Conservation (phyloP, 2,329 filamentous ascomycete species). For the Rhynchosporium graminicola region DNA sequence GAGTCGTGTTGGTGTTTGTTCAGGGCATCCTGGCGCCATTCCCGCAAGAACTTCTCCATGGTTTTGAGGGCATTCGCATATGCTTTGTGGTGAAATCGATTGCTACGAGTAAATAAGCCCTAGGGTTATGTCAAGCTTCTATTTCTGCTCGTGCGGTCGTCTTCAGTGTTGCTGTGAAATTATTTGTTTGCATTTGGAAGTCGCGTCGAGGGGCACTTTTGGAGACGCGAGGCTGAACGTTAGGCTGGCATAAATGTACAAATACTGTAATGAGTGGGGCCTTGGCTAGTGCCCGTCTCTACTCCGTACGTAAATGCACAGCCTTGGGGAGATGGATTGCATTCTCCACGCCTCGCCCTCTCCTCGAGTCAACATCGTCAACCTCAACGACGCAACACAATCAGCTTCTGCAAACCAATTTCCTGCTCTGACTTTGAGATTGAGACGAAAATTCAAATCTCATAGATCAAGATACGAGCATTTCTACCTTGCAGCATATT, state of each 20-base stretch:
- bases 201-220: conserved; percentile 23
- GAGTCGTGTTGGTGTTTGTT: conserved; percentile 96
- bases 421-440: too few species aligned
- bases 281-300: background rate
- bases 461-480: too few species aligned
- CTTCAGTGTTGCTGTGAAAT: too few species aligned
- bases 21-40: conserved; percentile 92
- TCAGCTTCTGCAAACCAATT: too few species aligned
- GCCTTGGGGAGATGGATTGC: background rate
- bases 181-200: conserved; percentile 15
- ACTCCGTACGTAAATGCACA: conserved; percentile 2
- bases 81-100: background rate
- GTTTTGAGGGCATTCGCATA: conserved; percentile 12
- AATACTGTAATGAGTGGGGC: background rate
- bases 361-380: too few species aligned
- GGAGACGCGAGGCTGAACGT: conserved; percentile 29
- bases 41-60: conserved; percentile 92
- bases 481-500: too few species aligned
- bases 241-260: conserved; percentile 8
- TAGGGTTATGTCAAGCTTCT: too few species aligned
- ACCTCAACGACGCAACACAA: too few species aligned
- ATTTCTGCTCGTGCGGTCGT: too few species aligned
- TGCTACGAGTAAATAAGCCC: too few species aligned
- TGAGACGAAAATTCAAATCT: too few species aligned
- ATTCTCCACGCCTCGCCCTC: background rate